Conservation (phyloP, 495 filamentous ascomycete genomes). For the Bacidia gigantensis region DNA sequence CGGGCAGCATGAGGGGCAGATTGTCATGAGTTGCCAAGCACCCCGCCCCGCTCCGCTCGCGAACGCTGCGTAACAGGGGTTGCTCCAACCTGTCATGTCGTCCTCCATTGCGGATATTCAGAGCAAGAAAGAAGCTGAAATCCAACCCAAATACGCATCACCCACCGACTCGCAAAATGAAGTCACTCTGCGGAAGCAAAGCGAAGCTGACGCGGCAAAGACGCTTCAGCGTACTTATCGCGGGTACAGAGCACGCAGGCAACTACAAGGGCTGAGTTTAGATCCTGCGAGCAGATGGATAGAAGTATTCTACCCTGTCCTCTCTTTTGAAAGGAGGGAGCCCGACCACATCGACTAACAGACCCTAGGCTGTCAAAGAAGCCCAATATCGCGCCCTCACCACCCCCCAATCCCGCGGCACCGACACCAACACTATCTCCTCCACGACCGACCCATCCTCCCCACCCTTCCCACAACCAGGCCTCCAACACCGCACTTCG, state of each 20-base stretch:
- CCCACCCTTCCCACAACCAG: slow-evolving; percentile 14
- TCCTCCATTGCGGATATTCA: slow-evolving; percentile 10
- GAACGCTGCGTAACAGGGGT: not conserved
- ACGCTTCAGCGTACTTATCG: slow-evolving; percentile 47
- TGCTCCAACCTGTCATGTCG: not conserved
- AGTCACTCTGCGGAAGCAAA: not conserved
- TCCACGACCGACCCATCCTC: slow-evolving; percentile 7
- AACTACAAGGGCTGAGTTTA: slow-evolving; percentile 48
- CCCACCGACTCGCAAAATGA: not conserved
- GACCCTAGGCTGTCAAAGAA: slow-evolving; percentile 42
- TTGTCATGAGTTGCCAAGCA: too few relatives aligned
- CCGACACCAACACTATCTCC: not conserved
- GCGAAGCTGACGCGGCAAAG: slow-evolving; percentile 11
- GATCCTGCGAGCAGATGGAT: slow-evolving; percentile 57
- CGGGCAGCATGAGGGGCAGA: too few relatives aligned
- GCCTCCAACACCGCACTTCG: slow-evolving; percentile 13
- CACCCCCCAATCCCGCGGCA: slow-evolving; percentile 28
- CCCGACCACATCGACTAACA: not conserved
- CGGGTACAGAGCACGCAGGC: slow-evolving; percentile 53
- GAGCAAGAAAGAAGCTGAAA: slow-evolving; percentile 12
- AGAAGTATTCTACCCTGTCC: slow-evolving; percentile 29
- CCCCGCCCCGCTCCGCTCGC: not conserved
- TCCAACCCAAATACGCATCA: slow-evolving; percentile 5
- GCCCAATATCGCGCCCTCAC: slow-evolving; percentile 45
- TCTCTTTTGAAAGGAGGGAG: not conserved